Conservation (phyloP, 495 filamentous ascomycete species). For the Penicillium lagena region DNA sequence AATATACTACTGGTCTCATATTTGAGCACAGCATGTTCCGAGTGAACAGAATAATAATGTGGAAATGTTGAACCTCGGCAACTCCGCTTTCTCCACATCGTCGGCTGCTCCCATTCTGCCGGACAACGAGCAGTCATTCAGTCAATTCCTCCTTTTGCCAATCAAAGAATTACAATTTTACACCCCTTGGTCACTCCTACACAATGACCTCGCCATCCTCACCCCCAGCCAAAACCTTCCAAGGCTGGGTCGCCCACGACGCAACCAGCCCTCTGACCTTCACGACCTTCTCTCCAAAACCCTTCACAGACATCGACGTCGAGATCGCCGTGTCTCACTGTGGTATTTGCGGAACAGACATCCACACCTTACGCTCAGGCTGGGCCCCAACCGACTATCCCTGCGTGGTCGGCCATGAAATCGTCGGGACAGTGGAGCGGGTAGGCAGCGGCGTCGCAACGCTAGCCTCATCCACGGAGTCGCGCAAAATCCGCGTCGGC, state of each 20-base stretch:
- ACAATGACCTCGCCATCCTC: slow-evolving; percentile 9
- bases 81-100: no score
- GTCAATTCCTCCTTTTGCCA: no score
- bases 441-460: slow-evolving; percentile 44
- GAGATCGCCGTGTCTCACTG: slow-evolving; percentile 62
- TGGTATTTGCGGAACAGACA: slow-evolving; percentile 74
- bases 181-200: not conserved
- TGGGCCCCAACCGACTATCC: slow-evolving; percentile 69
- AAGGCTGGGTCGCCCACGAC: slow-evolving; percentile 74
- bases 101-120: no score
- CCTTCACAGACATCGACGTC: slow-evolving; percentile 44
- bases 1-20: no score
- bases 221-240: slow-evolving; percentile 46
- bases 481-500: slow-evolving; percentile 58
- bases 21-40: no score
- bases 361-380: slow-evolving; percentile 70
- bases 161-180: no score
- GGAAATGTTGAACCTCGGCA: no score
- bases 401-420: slow-evolving; percentile 76
- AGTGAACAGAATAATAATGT: no score
- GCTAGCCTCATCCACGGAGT: slow-evolving; percentile 39
- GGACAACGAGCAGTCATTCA: no score
- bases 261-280: slow-evolving; percentile 66
- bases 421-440: slow-evolving; percentile 68
- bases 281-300: slow-evolving; percentile 38